phyloP scores from a whole-genome alignment of 179 eudicot species.

The Corrigiola litoralis region DNA sequence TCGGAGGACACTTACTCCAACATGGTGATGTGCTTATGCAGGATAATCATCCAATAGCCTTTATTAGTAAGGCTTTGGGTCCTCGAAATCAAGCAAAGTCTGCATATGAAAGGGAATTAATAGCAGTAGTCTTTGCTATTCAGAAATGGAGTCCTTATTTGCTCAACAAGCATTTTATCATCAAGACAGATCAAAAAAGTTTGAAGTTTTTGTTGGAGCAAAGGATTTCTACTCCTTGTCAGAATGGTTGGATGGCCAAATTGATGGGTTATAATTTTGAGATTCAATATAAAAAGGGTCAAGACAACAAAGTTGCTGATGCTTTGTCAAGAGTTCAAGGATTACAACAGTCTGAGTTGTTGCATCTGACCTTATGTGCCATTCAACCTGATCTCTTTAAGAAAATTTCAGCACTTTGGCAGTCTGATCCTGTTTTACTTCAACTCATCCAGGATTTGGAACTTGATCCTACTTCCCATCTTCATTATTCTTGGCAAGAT shows the following conservation, averaged over 20 bases:
- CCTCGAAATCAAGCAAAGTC: background rate
- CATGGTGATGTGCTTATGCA: background rate
- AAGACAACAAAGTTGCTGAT: background rate
- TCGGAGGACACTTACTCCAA: too few relatives aligned
- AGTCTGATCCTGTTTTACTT: background rate
- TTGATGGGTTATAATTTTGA: background rate
- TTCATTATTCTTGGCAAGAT: background rate
- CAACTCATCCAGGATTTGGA: background rate
- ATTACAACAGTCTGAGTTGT: background rate
- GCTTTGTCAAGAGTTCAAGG: background rate
- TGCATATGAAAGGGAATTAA: background rate
- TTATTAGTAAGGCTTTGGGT: background rate
- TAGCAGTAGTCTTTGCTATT: background rate
- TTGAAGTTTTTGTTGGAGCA: conserved; percentile 1
- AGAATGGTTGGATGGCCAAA: conserved; percentile 1
- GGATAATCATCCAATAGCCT: background rate
- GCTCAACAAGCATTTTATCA: background rate
- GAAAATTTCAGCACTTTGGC: too few relatives aligned
- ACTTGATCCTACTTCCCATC: background rate
- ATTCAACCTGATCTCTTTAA: background rate
- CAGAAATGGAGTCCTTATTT: background rate
- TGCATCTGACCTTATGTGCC: background rate
- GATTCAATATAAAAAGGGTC: background rate
- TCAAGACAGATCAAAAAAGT: background rate
- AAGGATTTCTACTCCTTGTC: background rate